phyloP scores from a whole-genome alignment of 2,329 filamentous ascomycete genomes.

The Exophiala calicioides region DNA sequence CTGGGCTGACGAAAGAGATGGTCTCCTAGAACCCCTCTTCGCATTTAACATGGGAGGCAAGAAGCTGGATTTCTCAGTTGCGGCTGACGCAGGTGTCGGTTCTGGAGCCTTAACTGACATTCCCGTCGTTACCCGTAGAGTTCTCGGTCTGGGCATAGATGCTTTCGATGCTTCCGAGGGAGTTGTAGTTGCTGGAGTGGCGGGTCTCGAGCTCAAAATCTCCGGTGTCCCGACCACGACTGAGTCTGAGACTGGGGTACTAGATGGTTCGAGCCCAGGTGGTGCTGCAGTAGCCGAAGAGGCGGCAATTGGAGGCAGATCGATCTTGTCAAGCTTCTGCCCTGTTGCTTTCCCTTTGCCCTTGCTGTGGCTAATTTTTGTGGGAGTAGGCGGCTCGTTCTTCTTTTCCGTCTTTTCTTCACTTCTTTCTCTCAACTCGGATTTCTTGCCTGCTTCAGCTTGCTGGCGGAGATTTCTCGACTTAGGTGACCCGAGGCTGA shows the following conservation, averaged over 20 bases:
- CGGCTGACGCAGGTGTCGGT: constrained; percentile 23
- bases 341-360: constrained; percentile 14
- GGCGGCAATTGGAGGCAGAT: constrained; percentile 5
- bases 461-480: constrained; percentile 20
- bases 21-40: constrained; percentile 31
- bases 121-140: constrained; percentile 28
- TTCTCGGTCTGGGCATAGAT: constrained; percentile 22
- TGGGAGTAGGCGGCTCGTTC: not conserved
- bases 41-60: constrained; percentile 16
- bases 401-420: constrained; percentile 8
- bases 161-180: constrained; percentile 18
- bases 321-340: constrained; percentile 18
- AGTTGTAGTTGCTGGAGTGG: constrained; percentile 20
- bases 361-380: constrained; percentile 34
- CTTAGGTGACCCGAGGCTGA: constrained; percentile 46
- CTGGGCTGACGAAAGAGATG: constrained; percentile 49
- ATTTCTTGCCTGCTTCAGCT: constrained; percentile 3
- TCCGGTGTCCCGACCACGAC: constrained; percentile 20
- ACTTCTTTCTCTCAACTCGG: not conserved
- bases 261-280: constrained; percentile 6
- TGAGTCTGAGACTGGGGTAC: constrained; percentile 20
- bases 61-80: constrained; percentile 25
- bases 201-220: constrained; percentile 19
- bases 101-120: constrained; percentile 23
- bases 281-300: not conserved